Conservation (phyloP, 2,329 filamentous ascomycete genomes). For the Bipolaris bicolor region DNA sequence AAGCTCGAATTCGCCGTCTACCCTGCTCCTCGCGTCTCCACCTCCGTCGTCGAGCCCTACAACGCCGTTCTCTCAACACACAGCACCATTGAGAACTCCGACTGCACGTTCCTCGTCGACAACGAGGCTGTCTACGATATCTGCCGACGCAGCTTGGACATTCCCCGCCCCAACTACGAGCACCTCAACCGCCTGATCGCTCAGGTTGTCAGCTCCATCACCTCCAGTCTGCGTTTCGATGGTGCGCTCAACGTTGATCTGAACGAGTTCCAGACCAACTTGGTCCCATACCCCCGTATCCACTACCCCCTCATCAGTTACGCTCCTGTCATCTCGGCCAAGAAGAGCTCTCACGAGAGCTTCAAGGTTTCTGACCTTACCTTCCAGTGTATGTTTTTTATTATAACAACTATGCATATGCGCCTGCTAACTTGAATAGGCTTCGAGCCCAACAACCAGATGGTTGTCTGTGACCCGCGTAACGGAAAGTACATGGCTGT, state of each 20-base stretch:
- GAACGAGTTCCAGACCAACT: constrained; percentile 79
- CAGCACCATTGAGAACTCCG: constrained; percentile 78
- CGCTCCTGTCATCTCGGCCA: constrained; percentile 71
- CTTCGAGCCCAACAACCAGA: constrained; percentile 80
- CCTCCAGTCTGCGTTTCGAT: constrained; percentile 73
- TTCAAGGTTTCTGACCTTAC: constrained; percentile 83
- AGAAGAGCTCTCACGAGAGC: constrained; percentile 83
- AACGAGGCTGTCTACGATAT: constrained; percentile 79
- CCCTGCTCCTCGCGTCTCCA: constrained; percentile 72
- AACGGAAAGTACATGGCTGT: constrained; percentile 81
- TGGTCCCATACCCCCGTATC: constrained; percentile 75
- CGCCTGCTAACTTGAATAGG: constrained; percentile 54
- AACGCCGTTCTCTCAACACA: constrained; percentile 76
- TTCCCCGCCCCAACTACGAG: constrained; percentile 71
- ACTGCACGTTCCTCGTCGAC: constrained; percentile 78
- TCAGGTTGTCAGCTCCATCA: constrained; percentile 77
- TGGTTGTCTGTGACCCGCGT: constrained; percentile 76
- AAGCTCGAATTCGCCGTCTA: constrained; percentile 78
- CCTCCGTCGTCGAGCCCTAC: constrained; percentile 75
- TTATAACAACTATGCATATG: background rate
- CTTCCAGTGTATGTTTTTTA: constrained; percentile 65
- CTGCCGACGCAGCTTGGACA: constrained; percentile 73
- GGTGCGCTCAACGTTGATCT: constrained; percentile 75
- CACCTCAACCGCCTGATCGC: constrained; percentile 76
- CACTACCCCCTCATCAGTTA: constrained; percentile 78